These are phyloP conservation scores for Datura wrightii DNA, from an alignment of 257 asterid genomes.

Conservation along the genomic window DNA sequence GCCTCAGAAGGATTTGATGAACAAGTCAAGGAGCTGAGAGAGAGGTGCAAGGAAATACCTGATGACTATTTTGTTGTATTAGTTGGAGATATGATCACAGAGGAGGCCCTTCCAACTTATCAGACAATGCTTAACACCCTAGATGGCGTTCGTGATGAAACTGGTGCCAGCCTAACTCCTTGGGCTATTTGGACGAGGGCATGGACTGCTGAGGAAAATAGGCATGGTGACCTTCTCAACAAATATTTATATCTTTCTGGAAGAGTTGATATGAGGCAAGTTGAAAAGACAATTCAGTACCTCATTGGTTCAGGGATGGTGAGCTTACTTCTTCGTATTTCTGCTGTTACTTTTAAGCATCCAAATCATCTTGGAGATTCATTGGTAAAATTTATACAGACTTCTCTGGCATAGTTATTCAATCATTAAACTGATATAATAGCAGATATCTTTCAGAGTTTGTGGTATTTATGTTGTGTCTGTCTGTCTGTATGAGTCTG, in stretches of 20 bases:
- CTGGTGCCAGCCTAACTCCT: constrained; percentile 73
- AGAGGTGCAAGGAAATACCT: constrained; percentile 69
- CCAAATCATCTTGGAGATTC: constrained; percentile 8
- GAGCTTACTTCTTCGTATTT: constrained; percentile 29
- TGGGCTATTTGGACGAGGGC: constrained; percentile 86
- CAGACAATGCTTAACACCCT: constrained; percentile 84
- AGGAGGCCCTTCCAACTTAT: constrained; percentile 84
- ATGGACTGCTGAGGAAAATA: constrained; percentile 79
- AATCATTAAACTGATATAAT: neutral
- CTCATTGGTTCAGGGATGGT: constrained; percentile 66
- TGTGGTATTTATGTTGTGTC: neutral
- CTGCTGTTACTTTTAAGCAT: neutral
- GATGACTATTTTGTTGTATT: constrained; percentile 72
- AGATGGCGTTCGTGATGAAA: constrained; percentile 79
- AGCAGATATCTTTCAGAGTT: neutral
- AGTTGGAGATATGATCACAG: constrained; percentile 80
- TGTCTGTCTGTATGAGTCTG: neutral
- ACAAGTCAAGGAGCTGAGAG: constrained; percentile 73
- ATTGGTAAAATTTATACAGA: neutral
- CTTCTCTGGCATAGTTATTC: neutral
- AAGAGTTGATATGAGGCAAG: constrained; percentile 72
- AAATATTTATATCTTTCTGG: constrained; percentile 71
- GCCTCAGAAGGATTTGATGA: constrained; percentile 79
- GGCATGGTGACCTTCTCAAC: constrained; percentile 80
- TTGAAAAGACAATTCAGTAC: constrained; percentile 63